Conservation (phyloP, 805 yeast genomes). For the Tetrapisispora namnaoensis region DNA sequence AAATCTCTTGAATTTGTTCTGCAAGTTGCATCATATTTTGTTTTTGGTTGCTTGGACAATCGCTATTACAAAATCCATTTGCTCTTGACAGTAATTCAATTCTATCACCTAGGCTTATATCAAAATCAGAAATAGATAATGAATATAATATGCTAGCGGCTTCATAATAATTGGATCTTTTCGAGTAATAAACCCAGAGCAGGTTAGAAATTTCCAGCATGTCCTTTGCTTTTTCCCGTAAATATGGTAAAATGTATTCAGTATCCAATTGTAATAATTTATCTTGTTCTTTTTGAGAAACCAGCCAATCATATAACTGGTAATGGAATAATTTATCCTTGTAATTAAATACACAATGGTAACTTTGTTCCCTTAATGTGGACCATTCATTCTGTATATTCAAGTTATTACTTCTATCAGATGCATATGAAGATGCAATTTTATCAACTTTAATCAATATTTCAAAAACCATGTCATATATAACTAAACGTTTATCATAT, state of each 20-base stretch:
- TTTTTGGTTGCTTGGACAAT: constrained; percentile 63
- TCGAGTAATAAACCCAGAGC: constrained; percentile 83
- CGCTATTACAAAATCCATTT: constrained; percentile 83
- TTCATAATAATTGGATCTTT: constrained; percentile 61
- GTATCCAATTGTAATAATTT: constrained; percentile 73
- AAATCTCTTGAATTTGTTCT: constrained; percentile 60
- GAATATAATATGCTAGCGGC: constrained; percentile 78
- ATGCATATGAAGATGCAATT: constrained; percentile 34
- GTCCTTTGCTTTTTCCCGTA: constrained; percentile 54
- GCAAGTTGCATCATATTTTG: constrained; percentile 68
- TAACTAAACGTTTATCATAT: constrained; percentile 43
- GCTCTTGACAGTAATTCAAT: constrained; percentile 87
- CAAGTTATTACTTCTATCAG: not conserved
- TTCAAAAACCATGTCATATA: constrained; percentile 68
- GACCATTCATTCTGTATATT: constrained; percentile 31
- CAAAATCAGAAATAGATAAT: constrained; percentile 65
- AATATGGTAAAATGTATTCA: constrained; percentile 65
- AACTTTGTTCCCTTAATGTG: constrained; percentile 60
- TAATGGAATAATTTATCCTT: constrained; percentile 84
- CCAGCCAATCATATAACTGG: constrained; percentile 88
- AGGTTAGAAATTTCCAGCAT: constrained; percentile 70
- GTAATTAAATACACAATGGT: constrained; percentile 61
- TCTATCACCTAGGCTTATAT: constrained; percentile 57
- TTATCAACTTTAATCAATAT: constrained; percentile 65
- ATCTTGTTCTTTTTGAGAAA: constrained; percentile 65